These are phyloP conservation scores for Xenoacremonium recifei DNA, from an alignment of 2,329 filamentous ascomycete genomes.

Conservation along the genomic window DNA sequence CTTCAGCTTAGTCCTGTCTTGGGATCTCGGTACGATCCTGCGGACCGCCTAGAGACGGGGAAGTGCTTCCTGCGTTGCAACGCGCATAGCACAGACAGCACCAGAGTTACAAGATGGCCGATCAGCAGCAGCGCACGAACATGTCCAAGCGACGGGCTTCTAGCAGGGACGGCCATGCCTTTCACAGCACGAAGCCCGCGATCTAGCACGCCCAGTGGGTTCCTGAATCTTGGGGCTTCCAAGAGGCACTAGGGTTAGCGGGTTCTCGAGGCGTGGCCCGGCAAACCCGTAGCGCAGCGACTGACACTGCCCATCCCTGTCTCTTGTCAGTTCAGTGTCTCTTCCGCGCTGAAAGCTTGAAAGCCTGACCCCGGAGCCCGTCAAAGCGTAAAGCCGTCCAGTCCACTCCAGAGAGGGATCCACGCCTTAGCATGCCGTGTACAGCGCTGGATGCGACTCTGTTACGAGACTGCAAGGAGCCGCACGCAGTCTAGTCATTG, in stretches of 20 bases:
- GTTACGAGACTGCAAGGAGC: too few relatives aligned
- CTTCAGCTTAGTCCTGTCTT: not conserved
- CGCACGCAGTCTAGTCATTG: too few relatives aligned
- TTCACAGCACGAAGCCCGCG: constrained; percentile 7
- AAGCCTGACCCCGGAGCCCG: too few relatives aligned
- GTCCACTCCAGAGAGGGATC: too few relatives aligned
- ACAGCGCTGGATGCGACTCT: too few relatives aligned
- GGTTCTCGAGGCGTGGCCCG: not conserved
- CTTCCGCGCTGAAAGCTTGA: too few relatives aligned
- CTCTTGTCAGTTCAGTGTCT: too few relatives aligned
- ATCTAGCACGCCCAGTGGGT: not conserved
- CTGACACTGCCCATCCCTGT: too few relatives aligned
- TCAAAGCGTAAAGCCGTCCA: too few relatives aligned
- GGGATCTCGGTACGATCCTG: not conserved
- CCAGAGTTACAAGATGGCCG: constrained; percentile 4
- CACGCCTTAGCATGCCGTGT: too few relatives aligned
- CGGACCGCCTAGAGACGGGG: not conserved
- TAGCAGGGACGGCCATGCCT: constrained; percentile 14
- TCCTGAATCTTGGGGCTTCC: not conserved
- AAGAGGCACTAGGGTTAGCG: too few relatives aligned
- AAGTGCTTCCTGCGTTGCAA: not conserved
- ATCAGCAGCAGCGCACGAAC: constrained; percentile 12
- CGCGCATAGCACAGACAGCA: constrained; percentile 1
- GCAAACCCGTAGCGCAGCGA: too few relatives aligned
- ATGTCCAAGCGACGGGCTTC: constrained; percentile 20